Base-by-base conservation (phyloP, 179 eudicot genomes). In the Pouteria campechiana region DNA sequence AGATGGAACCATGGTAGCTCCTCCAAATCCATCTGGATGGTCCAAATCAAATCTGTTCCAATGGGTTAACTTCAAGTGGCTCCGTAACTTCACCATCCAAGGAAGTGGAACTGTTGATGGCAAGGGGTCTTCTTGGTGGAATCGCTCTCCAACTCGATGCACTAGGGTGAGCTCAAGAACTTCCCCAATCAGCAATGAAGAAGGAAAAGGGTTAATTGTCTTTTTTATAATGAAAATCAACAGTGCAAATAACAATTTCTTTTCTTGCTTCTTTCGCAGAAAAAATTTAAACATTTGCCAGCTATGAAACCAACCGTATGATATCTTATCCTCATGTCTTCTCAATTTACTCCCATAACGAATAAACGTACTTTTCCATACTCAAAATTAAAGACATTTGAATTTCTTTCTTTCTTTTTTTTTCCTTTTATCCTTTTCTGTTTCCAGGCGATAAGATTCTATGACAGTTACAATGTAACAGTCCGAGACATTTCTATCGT, bases 1-100 rank as follows among this genome's bases (percentile, higher is more conserved):
- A 44, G 84, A 85, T 47, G 95, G 95, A 49, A 69, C 54, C 20
- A 34, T 85, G 6, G 25, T 78, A 42, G 88, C 88, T 28, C 88
- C 81, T 47, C 65, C 77, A 41, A 49, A 56, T 52, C 23, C 71
- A 24, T 70, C 67, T 25, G 63, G 82, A 11, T 78, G 85, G 88
- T 65, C 84, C 3, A 69, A 73, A 65, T 73, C 80, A 13, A 78
- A 72, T 43, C 35, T 75, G 17, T 78, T 69, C 62, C 84, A 85
- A 42, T 81, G 93, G 95, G 56, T 85, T 9, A 85, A 81, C 30
- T 48, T 81, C 54, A 85, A 85, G 63, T 81, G 93, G 95, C 48
- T 78, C 29, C 70, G 81, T 10, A 73, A 71, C 45, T 73, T 85
- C 58, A 81, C 84, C 37, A 78, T 85, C 38, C 77, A 67, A 81